Conservation (phyloP, 208 protist genomes). For the Trypanosoma congolense region DNA sequence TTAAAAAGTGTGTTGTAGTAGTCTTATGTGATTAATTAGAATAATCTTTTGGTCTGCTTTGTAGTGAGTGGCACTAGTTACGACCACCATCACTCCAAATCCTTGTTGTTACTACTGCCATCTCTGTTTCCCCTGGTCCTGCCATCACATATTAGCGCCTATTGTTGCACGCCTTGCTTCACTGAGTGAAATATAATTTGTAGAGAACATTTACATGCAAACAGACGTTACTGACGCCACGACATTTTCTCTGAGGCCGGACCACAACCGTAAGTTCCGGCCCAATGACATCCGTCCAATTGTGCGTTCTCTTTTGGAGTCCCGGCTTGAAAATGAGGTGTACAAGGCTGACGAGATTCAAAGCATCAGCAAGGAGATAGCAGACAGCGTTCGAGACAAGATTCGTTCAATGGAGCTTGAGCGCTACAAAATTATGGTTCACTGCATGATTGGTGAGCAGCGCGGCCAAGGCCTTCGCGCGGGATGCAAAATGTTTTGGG, state of each 20-base stretch:
- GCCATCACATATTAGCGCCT: too few relatives aligned
- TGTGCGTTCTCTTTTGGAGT: slow-evolving; percentile 70
- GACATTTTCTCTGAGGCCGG: slow-evolving; percentile 87
- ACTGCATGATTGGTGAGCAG: slow-evolving; percentile 93
- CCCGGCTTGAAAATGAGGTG: slow-evolving; percentile 75
- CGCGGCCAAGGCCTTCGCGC: slow-evolving; percentile 86
- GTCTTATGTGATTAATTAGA: too few relatives aligned
- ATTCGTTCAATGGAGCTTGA: slow-evolving; percentile 81
- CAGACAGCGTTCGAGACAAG: slow-evolving; percentile 84
- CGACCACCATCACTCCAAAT: too few relatives aligned
- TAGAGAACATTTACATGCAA: slow-evolving; percentile 37
- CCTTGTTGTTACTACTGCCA: too few relatives aligned
- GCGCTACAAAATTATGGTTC: slow-evolving; percentile 91
- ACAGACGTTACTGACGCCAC: slow-evolving; percentile 48
- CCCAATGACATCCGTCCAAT: slow-evolving; percentile 76
- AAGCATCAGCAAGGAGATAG: slow-evolving; percentile 91
- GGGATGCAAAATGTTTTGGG: slow-evolving; percentile 94
- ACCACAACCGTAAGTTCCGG: slow-evolving; percentile 82
- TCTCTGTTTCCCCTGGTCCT: too few relatives aligned
- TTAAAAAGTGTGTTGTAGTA: too few relatives aligned
- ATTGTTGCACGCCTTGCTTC: too few relatives aligned
- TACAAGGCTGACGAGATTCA: slow-evolving; percentile 90
- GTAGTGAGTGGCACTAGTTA: too few relatives aligned
- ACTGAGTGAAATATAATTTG: too few relatives aligned
- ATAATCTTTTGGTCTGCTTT: too few relatives aligned